A percentile compares a stretch with the other conserved stretches of the same genome.
phyloP scores from a whole-genome alignment of 352 stramenopile genomes.

The Phytophthora hybrid region DNA sequence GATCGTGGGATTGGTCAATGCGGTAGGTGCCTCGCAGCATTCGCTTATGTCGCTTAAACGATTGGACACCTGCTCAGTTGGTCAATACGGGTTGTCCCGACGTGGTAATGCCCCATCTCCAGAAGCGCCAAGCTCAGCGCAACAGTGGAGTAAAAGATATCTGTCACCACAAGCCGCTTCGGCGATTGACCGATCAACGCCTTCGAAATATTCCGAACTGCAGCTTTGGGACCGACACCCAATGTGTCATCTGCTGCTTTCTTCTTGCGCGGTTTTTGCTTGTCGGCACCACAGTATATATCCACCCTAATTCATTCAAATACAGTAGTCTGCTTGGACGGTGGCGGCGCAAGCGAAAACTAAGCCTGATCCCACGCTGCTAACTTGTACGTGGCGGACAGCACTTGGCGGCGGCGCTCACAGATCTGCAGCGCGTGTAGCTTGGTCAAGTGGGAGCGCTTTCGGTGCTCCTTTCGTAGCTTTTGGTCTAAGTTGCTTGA shows the following conservation, averaged over 20 bases:
- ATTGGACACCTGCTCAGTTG: conserved; percentile 21
- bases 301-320: not conserved
- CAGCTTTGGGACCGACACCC: conserved; percentile 2
- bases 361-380: too few species aligned
- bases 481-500: too few species aligned
- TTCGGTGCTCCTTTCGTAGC: too few species aligned
- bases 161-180: conserved; percentile 21
- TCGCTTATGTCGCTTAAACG: conserved; percentile 9
- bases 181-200: not conserved
- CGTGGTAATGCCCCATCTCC: conserved; percentile 15
- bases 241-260: not conserved
- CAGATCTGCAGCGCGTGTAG: too few species aligned
- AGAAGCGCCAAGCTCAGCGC: conserved; percentile 23
- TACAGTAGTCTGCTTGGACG: too few species aligned
- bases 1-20: conserved; percentile 9
- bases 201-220: conserved; percentile 23
- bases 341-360: too few species aligned
- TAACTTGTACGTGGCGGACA: too few species aligned
- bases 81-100: conserved; percentile 18
- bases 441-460: too few species aligned
- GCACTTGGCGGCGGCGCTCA: too few species aligned
- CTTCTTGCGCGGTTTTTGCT: not conserved
- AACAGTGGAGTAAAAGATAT: conserved; percentile 23
- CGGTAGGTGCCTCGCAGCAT: conserved; percentile 19
- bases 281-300: not conserved